phyloP scores from a whole-genome alignment of 208 protist species.

The Trypanosomatidae sp. region DNA sequence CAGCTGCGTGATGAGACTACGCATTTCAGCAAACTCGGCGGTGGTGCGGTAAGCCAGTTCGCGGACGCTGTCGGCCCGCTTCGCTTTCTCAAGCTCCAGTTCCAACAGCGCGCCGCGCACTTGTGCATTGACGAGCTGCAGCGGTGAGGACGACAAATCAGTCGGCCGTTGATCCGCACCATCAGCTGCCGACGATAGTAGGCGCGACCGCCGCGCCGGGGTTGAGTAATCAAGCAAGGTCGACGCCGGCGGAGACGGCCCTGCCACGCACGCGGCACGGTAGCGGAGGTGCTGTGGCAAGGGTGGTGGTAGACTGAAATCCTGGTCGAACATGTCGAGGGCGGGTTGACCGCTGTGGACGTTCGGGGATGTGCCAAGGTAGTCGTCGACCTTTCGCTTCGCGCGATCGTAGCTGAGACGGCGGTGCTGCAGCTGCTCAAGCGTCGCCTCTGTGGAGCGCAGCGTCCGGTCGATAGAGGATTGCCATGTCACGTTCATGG shows the following conservation, averaged over 20 bases:
- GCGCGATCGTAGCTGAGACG: constrained; percentile 33
- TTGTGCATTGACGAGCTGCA: constrained; percentile 44
- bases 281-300: constrained; percentile 38
- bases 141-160: constrained; percentile 12
- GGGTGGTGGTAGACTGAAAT: constrained; percentile 32
- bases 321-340: constrained; percentile 16
- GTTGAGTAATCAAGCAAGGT: background rate
- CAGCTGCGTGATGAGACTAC: constrained; percentile 51
- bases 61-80: constrained; percentile 56
- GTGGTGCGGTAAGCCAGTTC: constrained; percentile 42
- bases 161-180: background rate
- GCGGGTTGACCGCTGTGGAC: background rate
- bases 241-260: background rate
- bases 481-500: constrained; percentile 30
- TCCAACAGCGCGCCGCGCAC: constrained; percentile 57
- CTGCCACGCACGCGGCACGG: constrained; percentile 3
- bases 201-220: background rate
- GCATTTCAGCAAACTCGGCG: constrained; percentile 53
- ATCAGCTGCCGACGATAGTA: background rate
- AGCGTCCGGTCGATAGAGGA: constrained; percentile 44
- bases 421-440: constrained; percentile 49
- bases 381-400: constrained; percentile 27
- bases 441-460: constrained; percentile 44
- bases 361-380: constrained; percentile 19
- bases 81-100: constrained; percentile 70